Conservation (phyloP, 2,329 filamentous ascomycete species). For the Trichoderma sp. region DNA sequence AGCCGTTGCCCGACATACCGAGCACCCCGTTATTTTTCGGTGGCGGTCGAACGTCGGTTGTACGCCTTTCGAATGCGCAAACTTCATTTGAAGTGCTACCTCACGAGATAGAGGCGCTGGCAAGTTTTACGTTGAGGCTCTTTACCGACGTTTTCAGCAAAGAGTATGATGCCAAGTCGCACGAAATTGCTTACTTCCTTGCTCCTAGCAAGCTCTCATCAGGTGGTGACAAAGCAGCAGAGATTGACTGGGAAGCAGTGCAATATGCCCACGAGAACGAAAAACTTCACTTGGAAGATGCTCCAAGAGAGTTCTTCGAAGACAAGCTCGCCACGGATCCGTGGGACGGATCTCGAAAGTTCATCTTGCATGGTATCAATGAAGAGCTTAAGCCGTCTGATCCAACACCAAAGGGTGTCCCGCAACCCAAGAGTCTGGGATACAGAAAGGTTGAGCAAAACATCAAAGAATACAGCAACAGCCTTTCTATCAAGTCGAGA, state of each 20-base stretch:
- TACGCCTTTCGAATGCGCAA: slow-evolving; percentile 49
- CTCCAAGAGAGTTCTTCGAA: slow-evolving; percentile 49
- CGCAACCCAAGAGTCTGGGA: slow-evolving; percentile 45
- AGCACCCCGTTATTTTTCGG: slow-evolving; percentile 71
- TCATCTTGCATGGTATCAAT: slow-evolving; percentile 54
- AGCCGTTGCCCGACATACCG: slow-evolving; percentile 62
- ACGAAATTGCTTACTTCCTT: slow-evolving; percentile 79
- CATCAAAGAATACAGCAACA: slow-evolving; percentile 83
- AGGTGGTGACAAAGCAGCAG: background rate
- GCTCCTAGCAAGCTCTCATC: slow-evolving; percentile 51
- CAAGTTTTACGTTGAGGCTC: slow-evolving; percentile 68
- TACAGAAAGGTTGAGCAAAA: slow-evolving; percentile 47
- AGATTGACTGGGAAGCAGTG: slow-evolving; percentile 63
- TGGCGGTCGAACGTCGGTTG: slow-evolving; percentile 56
- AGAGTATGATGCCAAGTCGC: slow-evolving; percentile 61
- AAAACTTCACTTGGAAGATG: slow-evolving; percentile 41
- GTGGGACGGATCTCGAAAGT: slow-evolving; percentile 62
- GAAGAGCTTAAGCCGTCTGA: slow-evolving; percentile 61
- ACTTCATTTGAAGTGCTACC: slow-evolving; percentile 44
- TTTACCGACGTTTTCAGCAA: slow-evolving; percentile 92
- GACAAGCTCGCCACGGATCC: slow-evolving; percentile 57
- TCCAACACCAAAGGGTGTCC: slow-evolving; percentile 58
- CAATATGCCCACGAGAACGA: slow-evolving; percentile 36
- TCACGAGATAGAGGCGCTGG: slow-evolving; percentile 54
- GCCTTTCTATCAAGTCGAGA: slow-evolving; percentile 63